Conservation (phyloP, 2,329 filamentous ascomycete species). For the Colletotrichum godetiae region DNA sequence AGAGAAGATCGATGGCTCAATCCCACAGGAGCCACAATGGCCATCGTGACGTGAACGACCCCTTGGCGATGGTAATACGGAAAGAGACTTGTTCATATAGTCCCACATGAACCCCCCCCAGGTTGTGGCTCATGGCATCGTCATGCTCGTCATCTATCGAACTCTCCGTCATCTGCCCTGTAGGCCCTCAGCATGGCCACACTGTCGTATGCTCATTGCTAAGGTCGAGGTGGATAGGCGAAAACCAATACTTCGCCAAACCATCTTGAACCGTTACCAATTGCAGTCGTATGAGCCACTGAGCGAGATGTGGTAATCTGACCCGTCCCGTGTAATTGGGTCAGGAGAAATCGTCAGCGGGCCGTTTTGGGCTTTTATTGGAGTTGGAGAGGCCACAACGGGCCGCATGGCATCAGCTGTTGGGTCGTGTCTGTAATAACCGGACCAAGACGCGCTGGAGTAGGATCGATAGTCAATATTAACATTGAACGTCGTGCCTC, state of each 20-base stretch:
- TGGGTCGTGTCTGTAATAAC: neutral
- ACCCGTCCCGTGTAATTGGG: conserved; percentile 23
- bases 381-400: neutral
- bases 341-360: conserved; percentile 11
- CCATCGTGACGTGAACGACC: neutral
- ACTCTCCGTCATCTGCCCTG: neutral
- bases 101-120: conserved; percentile 8
- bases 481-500: neutral
- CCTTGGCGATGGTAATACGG: conserved; percentile 19
- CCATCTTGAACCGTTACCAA: conserved; percentile 23
- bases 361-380: conserved; percentile 24
- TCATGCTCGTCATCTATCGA: conserved; percentile 25
- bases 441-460: neutral
- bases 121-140: conserved; percentile 1
- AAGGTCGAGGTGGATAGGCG: conserved; percentile 7
- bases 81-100: neutral
- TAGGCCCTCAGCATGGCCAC: neutral
- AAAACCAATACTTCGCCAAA: conserved; percentile 26
- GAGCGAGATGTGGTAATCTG: conserved; percentile 11
- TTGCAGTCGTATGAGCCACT: conserved; percentile 3
- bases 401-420: neutral
- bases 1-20: neutral
- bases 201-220: conserved; percentile 7
- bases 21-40: conserved; percentile 7
- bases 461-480: neutral